Evolutionary conservation across 169 alveolate species (phyloP), one percentile per base, ranked within the genome.

Genomic region (Plasmodium ovale): DNA sequence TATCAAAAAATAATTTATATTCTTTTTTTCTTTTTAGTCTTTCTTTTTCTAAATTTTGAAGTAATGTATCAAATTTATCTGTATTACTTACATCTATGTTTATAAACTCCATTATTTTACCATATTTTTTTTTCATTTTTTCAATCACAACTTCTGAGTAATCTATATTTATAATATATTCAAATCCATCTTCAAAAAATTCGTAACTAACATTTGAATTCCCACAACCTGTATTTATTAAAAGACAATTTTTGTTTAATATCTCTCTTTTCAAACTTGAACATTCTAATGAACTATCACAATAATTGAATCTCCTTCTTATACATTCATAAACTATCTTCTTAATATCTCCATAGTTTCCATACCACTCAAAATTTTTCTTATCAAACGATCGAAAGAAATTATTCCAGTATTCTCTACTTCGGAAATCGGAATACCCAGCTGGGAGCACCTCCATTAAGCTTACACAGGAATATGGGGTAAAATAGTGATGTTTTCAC

Each of bases 311-410:
- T 65, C 88, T 27, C 12, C 54, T 47, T 16, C 47, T 67, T 73
- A 73, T 72, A 49, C 85, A 64, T 33, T 59, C 67, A 54, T 73
- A 73, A 9, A 73, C 33, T 35, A 87, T 72, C 27, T 53, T 69
- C 39, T 87, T 87, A 59, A 88, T 71, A 67, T 88, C 95, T 37
- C 87, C 90, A 53, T 73, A 74, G 25, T 49, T 84, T 14, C 92
- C 92, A 65, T 93, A 93, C 96, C 96, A 93, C 51, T 93, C 96
- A 58, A 93, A 93, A 60, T 91, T 89, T 64, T 88, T 82, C 33
- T 92, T 65, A 49, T 93, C 92, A 10, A 94, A 89, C 64, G 79
- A 62, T 39, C 89, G 84, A 58, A 91, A 93, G 59, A 93, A 93
- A 54, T 74, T 65, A 21, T 89, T 87, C 96, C 96, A 93, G 68